phyloP scores from a whole-genome alignment of 805 yeast species.

The Saitoella complicata region DNA sequence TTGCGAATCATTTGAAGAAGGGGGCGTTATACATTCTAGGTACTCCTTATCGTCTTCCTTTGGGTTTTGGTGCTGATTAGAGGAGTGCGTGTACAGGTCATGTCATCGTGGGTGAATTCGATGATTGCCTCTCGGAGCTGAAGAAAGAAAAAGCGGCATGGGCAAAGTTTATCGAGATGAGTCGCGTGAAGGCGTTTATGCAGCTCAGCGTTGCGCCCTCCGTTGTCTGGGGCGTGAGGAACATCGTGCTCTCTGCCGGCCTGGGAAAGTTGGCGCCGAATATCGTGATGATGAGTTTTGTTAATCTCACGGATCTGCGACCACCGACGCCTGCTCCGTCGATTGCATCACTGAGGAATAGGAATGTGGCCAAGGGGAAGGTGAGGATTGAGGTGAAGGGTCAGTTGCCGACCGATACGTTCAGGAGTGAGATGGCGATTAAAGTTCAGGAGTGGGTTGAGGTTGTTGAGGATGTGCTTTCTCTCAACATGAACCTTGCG shows the following conservation, averaged over 20 bases:
- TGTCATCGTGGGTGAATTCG: conserved; percentile 46
- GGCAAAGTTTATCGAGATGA: conserved; percentile 63
- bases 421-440: too few species aligned
- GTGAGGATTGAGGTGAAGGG: too few species aligned
- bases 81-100: conserved; percentile 49
- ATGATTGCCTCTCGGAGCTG: conserved; percentile 50
- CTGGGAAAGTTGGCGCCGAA: conserved; percentile 98
- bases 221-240: conserved; percentile 88
- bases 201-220: conserved; percentile 80
- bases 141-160: conserved; percentile 64
- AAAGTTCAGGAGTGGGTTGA: conserved; percentile 55
- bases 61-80: not conserved
- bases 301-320: conserved; percentile 27
- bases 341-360: too few species aligned
- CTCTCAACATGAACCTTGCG: conserved; percentile 83
- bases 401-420: too few species aligned
- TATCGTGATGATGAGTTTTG: conserved; percentile 81
- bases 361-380: too few species aligned
- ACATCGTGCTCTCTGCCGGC: conserved; percentile 83
- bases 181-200: conserved; percentile 79
- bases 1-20: conserved; percentile 86
- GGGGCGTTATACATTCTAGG: conserved; percentile 90
- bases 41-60: too few species aligned
- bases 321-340: conserved; percentile 7
- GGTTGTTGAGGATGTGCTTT: conserved; percentile 71